A percentile compares a stretch with the other conserved stretches of the same genome.
Evolutionary conservation across 2,329 filamentous ascomycete genomes (phyloP).

Genomic region (Xylaria digitata): DNA sequence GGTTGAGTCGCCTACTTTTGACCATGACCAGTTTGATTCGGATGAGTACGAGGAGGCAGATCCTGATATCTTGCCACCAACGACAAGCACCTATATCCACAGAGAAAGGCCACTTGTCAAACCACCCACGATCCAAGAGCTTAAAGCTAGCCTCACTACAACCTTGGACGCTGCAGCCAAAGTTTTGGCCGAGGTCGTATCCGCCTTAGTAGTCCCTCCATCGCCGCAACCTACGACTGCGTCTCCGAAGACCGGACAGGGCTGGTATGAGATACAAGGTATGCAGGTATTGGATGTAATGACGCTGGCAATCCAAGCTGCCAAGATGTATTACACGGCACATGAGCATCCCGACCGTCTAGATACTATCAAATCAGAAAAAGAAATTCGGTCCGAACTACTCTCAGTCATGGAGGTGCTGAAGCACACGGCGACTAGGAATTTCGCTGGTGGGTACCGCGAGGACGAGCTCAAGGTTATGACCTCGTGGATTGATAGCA

Average conservation of each 20-base stretch:
- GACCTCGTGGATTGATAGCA: constrained; percentile 80
- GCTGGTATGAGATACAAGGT: constrained; percentile 88
- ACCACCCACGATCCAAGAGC: constrained; percentile 82
- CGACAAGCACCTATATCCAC: constrained; percentile 93
- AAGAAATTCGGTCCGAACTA: constrained; percentile 83
- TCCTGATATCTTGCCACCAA: constrained; percentile 90
- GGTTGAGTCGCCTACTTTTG: constrained; percentile 62
- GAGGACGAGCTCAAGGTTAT: constrained; percentile 82
- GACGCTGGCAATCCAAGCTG: constrained; percentile 93
- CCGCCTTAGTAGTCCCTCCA: constrained; percentile 28
- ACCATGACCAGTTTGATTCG: constrained; percentile 60
- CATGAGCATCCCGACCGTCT: constrained; percentile 89
- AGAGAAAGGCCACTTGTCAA: constrained; percentile 84
- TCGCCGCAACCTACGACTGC: constrained; percentile 35
- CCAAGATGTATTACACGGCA: constrained; percentile 95
- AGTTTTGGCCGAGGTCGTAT: constrained; percentile 72
- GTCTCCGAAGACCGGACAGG: constrained; percentile 59
- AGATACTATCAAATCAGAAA: constrained; percentile 88
- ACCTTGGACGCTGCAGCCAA: constrained; percentile 56
- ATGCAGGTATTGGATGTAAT: constrained; percentile 92
- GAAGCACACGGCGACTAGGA: constrained; percentile 88
- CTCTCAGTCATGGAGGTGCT: constrained; percentile 89
- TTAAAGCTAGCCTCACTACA: constrained; percentile 72
- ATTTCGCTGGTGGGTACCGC: constrained; percentile 84
- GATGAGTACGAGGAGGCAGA: constrained; percentile 74